Evolutionary conservation across 352 stramenopile genomes (phyloP).

Genomic region (Phytophthora agathidicida): DNA sequence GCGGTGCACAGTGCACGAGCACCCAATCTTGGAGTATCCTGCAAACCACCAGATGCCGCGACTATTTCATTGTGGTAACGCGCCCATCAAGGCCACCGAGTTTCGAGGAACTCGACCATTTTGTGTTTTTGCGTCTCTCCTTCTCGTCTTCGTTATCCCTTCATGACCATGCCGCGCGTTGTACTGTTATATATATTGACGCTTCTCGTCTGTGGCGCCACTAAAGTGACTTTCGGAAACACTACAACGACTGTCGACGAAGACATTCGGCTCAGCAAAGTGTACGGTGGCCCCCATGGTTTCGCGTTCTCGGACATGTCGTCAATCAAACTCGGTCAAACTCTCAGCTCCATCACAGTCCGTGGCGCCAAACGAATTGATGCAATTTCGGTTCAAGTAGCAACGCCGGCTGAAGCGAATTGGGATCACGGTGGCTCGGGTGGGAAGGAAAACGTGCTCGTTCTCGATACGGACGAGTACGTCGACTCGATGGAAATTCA

Average conservation of each 20-base stretch:
- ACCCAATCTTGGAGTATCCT: too few relatives aligned
- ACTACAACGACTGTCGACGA: background rate
- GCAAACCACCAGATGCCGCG: background rate
- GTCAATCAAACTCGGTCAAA: conserved; percentile 19
- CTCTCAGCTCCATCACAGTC: conserved; percentile 21
- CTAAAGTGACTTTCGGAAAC: background rate
- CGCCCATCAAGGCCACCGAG: background rate
- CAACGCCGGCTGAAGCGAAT: conserved; percentile 3
- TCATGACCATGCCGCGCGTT: conserved; percentile 9
- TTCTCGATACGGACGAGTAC: conserved; percentile 19
- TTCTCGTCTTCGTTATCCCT: too few relatives aligned
- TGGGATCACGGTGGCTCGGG: conserved; percentile 24
- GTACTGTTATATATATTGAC: background rate
- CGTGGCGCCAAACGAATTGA: conserved; percentile 16
- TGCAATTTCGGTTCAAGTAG: conserved; percentile 8
- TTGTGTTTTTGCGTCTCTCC: background rate
- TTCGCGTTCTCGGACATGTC: conserved; percentile 31
- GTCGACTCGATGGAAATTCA: conserved; percentile 33
- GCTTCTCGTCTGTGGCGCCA: background rate
- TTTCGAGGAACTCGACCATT: too few relatives aligned
- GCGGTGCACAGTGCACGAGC: too few relatives aligned
- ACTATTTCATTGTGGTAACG: background rate
- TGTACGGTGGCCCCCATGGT: conserved; percentile 13
- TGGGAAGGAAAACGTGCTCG: conserved; percentile 6
- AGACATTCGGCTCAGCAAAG: conserved; percentile 24